Evolutionary conservation across 202 grass and related monocot species (phyloP), one percentile per base, ranked within the genome.

Genomic region (Setaria viridis): DNA sequence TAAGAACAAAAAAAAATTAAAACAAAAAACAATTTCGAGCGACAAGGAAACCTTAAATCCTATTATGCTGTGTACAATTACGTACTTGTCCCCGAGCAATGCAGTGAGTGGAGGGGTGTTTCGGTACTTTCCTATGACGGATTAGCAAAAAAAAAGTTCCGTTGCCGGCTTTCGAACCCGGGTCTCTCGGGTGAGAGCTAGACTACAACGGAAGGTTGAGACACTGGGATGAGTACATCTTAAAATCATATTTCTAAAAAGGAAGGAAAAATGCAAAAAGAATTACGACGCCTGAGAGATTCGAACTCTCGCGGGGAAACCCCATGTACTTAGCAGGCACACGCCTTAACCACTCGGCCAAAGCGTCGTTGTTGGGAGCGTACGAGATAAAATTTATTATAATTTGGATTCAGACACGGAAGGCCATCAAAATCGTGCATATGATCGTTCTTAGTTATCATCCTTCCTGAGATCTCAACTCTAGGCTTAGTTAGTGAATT

Each of bases 251-350:
- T 3, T 3, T 41, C 2, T 41, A 3, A 5, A 45, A 45, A 45
- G 1, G 7, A 45, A 45, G 55, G 20, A 0, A 43, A 69, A 45
- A 21, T 0, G 4, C 1, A 21, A 42, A 42, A 46, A 13, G 1
- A 1, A 2, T 20, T 2, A 15, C 39, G 67, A 47, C 80, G 76
- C 80, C 88, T 89, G 91, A 97, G 91, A 97, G 85, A 97, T 97
- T 94, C 90, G 84, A 93, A 94, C 90, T 94, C 92, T 93, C 87
- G 91, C 91, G 82, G 91, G 89, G 75, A 91, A 85, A 93, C 89
- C 91, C 91, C 94, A 96, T 96, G 89, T 91, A 96, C 91, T 90
- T 96, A 95, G 88, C 91, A 93, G 91, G 93, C 88, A 95, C 91
- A 95, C 90, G 91, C 89, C 93, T 95, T 93, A 91, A 89, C 84